These are phyloP conservation scores for Paecilomyces formosus DNA, from an alignment of 2,329 filamentous ascomycete species.

Conservation along the genomic window DNA sequence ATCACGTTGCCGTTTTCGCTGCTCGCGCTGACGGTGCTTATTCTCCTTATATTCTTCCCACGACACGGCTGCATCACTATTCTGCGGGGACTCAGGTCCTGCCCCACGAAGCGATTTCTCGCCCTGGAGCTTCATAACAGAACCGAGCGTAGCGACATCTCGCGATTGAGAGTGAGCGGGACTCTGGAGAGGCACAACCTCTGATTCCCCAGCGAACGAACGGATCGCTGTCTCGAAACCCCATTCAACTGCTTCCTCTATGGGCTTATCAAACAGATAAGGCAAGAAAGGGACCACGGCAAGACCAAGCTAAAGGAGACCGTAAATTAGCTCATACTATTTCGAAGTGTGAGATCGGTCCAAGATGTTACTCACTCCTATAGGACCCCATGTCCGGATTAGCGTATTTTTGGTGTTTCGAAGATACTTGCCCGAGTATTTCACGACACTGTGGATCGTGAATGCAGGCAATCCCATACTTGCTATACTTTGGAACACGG, in stretches of 20 bases:
- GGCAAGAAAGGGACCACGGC: constrained; percentile 76
- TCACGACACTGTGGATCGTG: constrained; percentile 87
- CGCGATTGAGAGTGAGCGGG: constrained; percentile 11
- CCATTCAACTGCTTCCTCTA: constrained; percentile 70
- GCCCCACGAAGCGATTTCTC: constrained; percentile 8
- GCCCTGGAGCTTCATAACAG: constrained; percentile 12
- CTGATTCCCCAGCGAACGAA: constrained; percentile 66
- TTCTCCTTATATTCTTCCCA: constrained; percentile 30
- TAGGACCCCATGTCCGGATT: constrained; percentile 79
- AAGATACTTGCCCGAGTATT: constrained; percentile 79
- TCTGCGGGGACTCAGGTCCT: not conserved
- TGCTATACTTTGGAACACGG: constrained; percentile 81
- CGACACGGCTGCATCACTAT: constrained; percentile 13
- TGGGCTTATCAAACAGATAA: constrained; percentile 79
- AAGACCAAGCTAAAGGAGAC: constrained; percentile 48
- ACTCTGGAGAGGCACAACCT: constrained; percentile 39
- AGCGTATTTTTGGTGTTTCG: constrained; percentile 70
- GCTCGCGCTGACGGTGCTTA: constrained; percentile 18
- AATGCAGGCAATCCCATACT: constrained; percentile 92
- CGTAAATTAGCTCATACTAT: not conserved
- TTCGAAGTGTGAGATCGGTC: not conserved
- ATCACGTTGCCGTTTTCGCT: constrained; percentile 16
- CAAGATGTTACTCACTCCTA: constrained; percentile 59
- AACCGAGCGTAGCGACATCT: constrained; percentile 14
- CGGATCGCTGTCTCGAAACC: constrained; percentile 70